Percentiles rank a stretch among this genome's conserved stretches.
phyloP scores from a whole-genome alignment of 2,329 filamentous ascomycete species.

The Aspergillus felis region DNA sequence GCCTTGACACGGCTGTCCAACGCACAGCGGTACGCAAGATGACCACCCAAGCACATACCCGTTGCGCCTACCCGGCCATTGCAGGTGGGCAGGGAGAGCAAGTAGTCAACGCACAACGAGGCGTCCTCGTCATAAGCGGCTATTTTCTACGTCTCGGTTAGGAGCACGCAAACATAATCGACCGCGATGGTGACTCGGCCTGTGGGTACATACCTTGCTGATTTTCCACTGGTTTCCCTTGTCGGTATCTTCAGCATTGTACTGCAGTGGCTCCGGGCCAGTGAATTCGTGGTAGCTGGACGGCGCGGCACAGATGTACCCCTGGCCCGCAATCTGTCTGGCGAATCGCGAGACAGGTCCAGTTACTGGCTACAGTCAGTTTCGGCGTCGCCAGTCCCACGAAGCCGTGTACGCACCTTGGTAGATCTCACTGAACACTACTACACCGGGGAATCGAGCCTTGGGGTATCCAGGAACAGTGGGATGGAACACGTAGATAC shows the following conservation, averaged over 20 bases:
- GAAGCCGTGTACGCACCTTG: conserved; percentile 59
- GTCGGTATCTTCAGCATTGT: conserved; percentile 84
- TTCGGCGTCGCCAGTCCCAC: neutral
- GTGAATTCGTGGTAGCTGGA: conserved; percentile 94
- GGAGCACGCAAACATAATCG: neutral
- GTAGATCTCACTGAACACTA: conserved; percentile 91
- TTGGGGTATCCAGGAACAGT: conserved; percentile 80
- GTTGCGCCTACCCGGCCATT: conserved; percentile 75
- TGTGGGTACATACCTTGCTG: conserved; percentile 55
- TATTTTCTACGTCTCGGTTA: conserved; percentile 55
- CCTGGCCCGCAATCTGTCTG: conserved; percentile 84
- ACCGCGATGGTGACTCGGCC: neutral
- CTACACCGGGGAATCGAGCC: conserved; percentile 83
- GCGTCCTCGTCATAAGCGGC: conserved; percentile 83
- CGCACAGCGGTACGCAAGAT: conserved; percentile 70
- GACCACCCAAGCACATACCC: conserved; percentile 91
- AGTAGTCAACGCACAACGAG: conserved; percentile 62
- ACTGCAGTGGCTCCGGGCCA: conserved; percentile 75
- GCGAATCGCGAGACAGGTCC: conserved; percentile 86
- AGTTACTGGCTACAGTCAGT: conserved; percentile 58
- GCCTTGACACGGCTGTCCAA: conserved; percentile 74
- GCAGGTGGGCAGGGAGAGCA: conserved; percentile 71
- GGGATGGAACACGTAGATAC: conserved; percentile 86
- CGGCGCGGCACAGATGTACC: conserved; percentile 88
- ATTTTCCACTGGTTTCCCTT: conserved; percentile 83